These are phyloP conservation scores for Candida suzukii DNA, from an alignment of 805 yeast genomes.

Conservation along the genomic window DNA sequence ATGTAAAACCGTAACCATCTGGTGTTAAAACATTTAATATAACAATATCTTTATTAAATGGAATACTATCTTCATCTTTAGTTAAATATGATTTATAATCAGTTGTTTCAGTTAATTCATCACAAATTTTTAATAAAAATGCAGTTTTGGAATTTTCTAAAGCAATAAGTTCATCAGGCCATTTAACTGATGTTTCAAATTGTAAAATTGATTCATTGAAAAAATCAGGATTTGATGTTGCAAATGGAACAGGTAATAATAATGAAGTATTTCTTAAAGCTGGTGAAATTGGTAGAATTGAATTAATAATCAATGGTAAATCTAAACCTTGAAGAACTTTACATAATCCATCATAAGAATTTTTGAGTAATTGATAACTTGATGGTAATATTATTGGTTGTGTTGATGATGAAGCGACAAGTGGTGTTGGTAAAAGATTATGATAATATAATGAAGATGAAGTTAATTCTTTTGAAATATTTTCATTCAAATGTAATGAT, in stretches of 20 bases:
- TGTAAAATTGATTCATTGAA: conserved; percentile 77
- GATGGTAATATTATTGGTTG: conserved; percentile 39
- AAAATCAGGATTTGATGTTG: conserved; percentile 66
- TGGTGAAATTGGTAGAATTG: conserved; percentile 69
- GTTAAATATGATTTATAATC: conserved; percentile 53
- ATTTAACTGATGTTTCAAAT: conserved; percentile 81
- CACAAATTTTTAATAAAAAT: conserved; percentile 62
- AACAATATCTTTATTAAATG: conserved; percentile 53
- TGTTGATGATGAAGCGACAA: conserved; percentile 42
- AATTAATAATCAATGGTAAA: conserved; percentile 65
- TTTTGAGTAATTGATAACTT: conserved; percentile 34
- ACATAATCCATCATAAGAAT: conserved; percentile 45
- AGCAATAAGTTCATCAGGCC: conserved; percentile 92
- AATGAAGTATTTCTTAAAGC: conserved; percentile 70
- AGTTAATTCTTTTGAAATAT: conserved; percentile 29
- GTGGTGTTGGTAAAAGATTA: conserved; percentile 49
- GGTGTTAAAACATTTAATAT: conserved; percentile 68
- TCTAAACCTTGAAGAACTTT: conserved; percentile 37
- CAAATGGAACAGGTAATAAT: conserved; percentile 77
- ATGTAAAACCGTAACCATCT: conserved; percentile 81
- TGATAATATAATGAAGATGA: conserved; percentile 40
- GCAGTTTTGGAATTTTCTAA: conserved; percentile 89
- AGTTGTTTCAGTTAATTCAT: conserved; percentile 40
- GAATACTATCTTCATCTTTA: conserved; percentile 56
- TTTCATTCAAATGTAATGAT: conserved; percentile 49